These are phyloP conservation scores for Cydonia oblonga DNA, from an alignment of 331 rosid species.

Conservation along the genomic window DNA sequence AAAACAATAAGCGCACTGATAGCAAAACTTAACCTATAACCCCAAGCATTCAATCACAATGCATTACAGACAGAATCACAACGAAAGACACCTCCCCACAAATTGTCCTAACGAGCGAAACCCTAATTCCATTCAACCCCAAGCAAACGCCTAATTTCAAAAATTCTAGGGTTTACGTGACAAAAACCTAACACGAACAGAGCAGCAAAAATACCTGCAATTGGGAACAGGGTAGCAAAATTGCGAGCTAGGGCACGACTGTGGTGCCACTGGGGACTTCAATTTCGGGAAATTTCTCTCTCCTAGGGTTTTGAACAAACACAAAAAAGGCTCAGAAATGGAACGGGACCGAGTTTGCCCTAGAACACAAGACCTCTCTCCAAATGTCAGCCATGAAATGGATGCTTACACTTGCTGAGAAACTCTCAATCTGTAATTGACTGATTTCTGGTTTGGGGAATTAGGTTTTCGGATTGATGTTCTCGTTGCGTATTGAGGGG, in stretches of 20 bases:
- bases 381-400: conserved; percentile 62
- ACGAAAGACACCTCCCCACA: conserved; percentile 6
- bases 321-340: conserved; percentile 16
- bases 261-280: conserved; percentile 11
- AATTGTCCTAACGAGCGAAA: conserved; percentile 27
- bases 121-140: conserved; percentile 39
- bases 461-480: conserved; percentile 20
- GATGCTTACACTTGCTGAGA: conserved; percentile 13
- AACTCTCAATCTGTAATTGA: neutral
- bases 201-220: conserved; percentile 55
- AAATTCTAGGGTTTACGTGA: conserved; percentile 75
- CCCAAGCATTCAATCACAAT: conserved; percentile 43
- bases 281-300: conserved; percentile 25
- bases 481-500: conserved; percentile 19
- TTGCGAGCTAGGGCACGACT: conserved; percentile 46
- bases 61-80: conserved; percentile 34
- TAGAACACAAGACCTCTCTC: conserved; percentile 26
- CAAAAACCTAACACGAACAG: conserved; percentile 20
- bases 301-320: conserved; percentile 83
- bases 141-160: conserved; percentile 22
- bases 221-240: conserved; percentile 20
- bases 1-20: conserved; percentile 12
- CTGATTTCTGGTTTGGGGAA: conserved; percentile 3
- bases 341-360: conserved; percentile 35
- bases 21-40: conserved; percentile 12